Evolutionary conservation across 2,329 filamentous ascomycete species (phyloP).

Genomic region (Stachybotrys elegans): DNA sequence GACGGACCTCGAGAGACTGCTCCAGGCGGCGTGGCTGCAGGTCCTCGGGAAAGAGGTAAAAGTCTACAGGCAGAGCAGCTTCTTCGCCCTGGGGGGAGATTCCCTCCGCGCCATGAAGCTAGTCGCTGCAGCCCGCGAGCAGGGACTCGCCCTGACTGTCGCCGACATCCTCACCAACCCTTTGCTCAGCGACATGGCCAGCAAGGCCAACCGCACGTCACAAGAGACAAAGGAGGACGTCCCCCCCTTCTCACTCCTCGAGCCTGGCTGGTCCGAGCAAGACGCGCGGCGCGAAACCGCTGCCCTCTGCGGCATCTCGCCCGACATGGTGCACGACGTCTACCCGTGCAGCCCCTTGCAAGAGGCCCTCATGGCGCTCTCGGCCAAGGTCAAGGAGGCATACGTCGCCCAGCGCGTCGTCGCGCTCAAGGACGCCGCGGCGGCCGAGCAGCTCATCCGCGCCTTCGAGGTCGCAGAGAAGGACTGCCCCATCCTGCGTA

Average conservation of each 20-base stretch:
- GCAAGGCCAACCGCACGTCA: conserved; percentile 16
- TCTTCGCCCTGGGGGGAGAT: conserved; percentile 45
- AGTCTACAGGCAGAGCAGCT: conserved; percentile 34
- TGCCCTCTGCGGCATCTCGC: conserved; percentile 31
- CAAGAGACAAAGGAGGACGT: conserved; percentile 20
- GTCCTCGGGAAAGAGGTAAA: conserved; percentile 29
- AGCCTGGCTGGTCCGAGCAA: conserved; percentile 24
- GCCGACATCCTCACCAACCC: conserved; percentile 41
- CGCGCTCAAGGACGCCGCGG: conserved; percentile 29
- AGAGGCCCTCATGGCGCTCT: conserved; percentile 49
- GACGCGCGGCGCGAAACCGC: conserved; percentile 31
- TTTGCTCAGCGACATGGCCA: conserved; percentile 37
- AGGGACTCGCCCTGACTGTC: conserved; percentile 36
- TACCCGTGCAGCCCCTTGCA: conserved; percentile 52
- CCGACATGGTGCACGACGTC: conserved; percentile 38
- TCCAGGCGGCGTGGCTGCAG: conserved; percentile 31
- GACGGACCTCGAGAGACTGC: conserved; percentile 30
- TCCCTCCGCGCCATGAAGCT: conserved; percentile 48
- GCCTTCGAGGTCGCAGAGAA: conserved; percentile 35
- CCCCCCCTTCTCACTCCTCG: conserved; percentile 34
- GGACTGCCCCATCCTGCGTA: conserved; percentile 39
- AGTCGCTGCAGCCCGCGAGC: conserved; percentile 35
- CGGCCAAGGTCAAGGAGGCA: conserved; percentile 42
- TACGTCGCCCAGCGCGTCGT: conserved; percentile 49
- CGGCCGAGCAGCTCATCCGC: conserved; percentile 30